Percentiles rank a stretch among this genome's conserved stretches.
phyloP scores from a whole-genome alignment of 2,329 filamentous ascomycete species.

The Botrytis tulipae region DNA sequence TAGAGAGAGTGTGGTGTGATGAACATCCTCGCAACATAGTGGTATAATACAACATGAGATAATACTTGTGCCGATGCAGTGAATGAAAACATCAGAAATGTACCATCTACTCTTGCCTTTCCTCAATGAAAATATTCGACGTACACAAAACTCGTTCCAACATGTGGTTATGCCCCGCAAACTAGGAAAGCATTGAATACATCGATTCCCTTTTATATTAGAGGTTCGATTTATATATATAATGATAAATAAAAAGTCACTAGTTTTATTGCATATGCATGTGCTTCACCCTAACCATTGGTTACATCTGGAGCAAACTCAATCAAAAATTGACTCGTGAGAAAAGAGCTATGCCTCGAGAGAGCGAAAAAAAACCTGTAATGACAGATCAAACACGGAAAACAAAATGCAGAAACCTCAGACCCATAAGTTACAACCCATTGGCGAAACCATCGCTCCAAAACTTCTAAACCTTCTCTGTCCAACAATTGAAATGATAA shows the following conservation, averaged over 20 bases:
- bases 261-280: neutral
- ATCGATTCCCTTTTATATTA: neutral
- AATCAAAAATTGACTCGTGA: neutral
- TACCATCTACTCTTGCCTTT: neutral
- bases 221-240: neutral
- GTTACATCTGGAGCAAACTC: neutral
- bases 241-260: neutral
- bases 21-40: neutral
- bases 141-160: neutral
- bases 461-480: neutral
- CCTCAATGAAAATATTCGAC: neutral
- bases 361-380: neutral
- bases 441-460: neutral
- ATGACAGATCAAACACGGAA: neutral
- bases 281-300: neutral
- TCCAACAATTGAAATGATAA: neutral
- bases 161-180: neutral
- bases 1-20: neutral
- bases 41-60: neutral
- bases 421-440: no score
- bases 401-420: neutral
- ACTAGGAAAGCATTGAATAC: neutral
- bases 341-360: neutral
- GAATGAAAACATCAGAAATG: neutral
- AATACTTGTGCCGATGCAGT: neutral